Conservation (phyloP, 140 eudicot species). For the Senecio squalidus region DNA sequence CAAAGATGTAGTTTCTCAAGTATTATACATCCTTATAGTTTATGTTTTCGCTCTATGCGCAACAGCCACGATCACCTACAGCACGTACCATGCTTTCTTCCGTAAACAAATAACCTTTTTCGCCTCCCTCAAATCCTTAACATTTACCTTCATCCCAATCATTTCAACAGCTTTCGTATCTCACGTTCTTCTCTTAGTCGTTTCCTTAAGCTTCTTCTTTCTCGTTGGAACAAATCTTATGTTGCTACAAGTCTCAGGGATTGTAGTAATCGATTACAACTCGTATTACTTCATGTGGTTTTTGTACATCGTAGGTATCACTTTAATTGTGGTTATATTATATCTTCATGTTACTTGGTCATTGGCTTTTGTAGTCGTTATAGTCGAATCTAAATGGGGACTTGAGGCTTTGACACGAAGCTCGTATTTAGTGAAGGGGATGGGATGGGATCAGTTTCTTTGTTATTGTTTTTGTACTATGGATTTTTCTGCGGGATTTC, state of each 20-base stretch:
- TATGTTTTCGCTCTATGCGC: constrained; percentile 37
- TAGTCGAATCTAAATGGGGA: constrained; percentile 57
- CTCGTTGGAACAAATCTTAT: neutral
- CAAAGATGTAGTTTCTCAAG: constrained; percentile 4
- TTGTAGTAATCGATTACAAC: constrained; percentile 29
- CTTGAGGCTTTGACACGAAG: constrained; percentile 39
- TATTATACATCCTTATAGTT: constrained; percentile 17
- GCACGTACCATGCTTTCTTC: constrained; percentile 41
- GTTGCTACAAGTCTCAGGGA: neutral
- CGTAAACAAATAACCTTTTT: constrained; percentile 50
- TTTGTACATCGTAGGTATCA: constrained; percentile 10
- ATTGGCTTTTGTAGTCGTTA: constrained; percentile 47
- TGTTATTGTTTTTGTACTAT: constrained; percentile 19
- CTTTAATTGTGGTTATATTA: constrained; percentile 14
- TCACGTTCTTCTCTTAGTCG: neutral
- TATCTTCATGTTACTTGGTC: constrained; percentile 48
- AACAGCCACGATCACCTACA: constrained; percentile 43
- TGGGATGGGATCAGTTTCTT: constrained; percentile 42
- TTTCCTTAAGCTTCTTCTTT: neutral
- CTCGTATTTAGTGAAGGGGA: constrained; percentile 37
- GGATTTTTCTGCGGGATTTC: neutral
- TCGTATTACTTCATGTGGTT: constrained; percentile 24
- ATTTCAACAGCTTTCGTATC: constrained; percentile 30
- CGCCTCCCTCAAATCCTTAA: constrained; percentile 38
- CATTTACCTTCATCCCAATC: constrained; percentile 37